Evolutionary conservation across 495 filamentous ascomycete species (phyloP), one percentile per base, ranked within the genome.

Genomic region (Ramalina peruviana): DNA sequence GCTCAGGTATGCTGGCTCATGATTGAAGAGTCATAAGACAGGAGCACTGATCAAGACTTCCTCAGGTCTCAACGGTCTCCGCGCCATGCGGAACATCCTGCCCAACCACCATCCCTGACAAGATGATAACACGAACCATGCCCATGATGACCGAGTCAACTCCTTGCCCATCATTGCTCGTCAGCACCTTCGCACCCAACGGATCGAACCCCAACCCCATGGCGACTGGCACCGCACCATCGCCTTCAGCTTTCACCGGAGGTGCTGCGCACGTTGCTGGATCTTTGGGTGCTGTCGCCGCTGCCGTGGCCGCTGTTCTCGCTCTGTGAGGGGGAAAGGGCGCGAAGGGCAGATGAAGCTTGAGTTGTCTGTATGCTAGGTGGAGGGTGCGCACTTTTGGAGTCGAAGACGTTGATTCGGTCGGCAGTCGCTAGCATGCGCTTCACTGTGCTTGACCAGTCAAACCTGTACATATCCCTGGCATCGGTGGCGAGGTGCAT

Each of bases 71-170:
- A 11, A 59, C 57, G 15, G 43, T 59, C 37, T 21, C 43, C 17
- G 57, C 57, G 37, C 53, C 57, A 25, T 59, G 57, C 40, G 57
- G 57, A 25, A 59, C 57, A 26, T 46, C 53, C 26, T 59, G 57
- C 44, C 57, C 57, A 21, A 54, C 57, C 25, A 36, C 57, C 15
- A 51, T 50, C 15, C 42, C 54, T 12, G 54, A 56, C 43, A 52
- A 50, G 19, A 56, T 49, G 27, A 54, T 59, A 33, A 59, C 57
- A 50, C 47, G 57, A 38, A 43, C 42, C 17, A 49, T 46, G 21
- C 25, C 51, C n/a, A 16, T 51, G 33, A 44, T 43, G 43, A 16
- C 53, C 9, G 57, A 52, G 50, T 46, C 49, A 6, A 48, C 57
- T n/a, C 57, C 57, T 16, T 59, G 57, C 38, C 57, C 57, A 41